These are phyloP conservation scores for Bromus sterilis DNA, from an alignment of 176 grass and related monocot species.

Conservation along the genomic window DNA sequence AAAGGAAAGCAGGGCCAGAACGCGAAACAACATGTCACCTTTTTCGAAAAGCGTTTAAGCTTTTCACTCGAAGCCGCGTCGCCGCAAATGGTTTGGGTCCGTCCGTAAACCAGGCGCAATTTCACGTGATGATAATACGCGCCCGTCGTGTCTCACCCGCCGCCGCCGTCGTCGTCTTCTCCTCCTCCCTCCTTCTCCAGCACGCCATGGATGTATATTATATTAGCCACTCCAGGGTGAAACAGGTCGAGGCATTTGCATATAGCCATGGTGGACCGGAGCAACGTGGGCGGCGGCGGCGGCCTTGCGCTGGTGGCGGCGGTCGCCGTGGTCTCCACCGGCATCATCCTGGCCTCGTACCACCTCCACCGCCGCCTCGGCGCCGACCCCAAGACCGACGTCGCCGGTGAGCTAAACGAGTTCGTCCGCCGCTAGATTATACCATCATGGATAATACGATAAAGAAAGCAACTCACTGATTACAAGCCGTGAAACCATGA, in stretches of 20 bases:
- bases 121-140: background rate
- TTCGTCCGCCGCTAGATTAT: background rate
- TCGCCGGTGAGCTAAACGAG: background rate
- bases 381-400: slow-evolving; percentile 23
- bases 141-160: background rate
- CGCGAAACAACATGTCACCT: background rate
- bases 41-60: background rate
- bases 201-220: no score
- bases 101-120: no score
- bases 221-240: background rate
- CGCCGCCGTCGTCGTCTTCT: background rate
- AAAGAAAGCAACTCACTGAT: background rate
- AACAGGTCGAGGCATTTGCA: background rate
- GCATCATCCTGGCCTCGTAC: slow-evolving; percentile 46
- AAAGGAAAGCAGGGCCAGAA: background rate
- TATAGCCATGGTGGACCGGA: background rate
- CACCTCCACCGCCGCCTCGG: slow-evolving; percentile 39
- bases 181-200: background rate
- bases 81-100: background rate
- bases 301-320: slow-evolving; percentile 40
- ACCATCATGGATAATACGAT: background rate
- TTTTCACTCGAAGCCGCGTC: background rate
- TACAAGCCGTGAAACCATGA: background rate
- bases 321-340: slow-evolving; percentile 43
- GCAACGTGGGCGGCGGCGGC: slow-evolving; percentile 5